phyloP scores from a whole-genome alignment of 1,284 basidiomycete genomes.

The Trichosporon ovoides region DNA sequence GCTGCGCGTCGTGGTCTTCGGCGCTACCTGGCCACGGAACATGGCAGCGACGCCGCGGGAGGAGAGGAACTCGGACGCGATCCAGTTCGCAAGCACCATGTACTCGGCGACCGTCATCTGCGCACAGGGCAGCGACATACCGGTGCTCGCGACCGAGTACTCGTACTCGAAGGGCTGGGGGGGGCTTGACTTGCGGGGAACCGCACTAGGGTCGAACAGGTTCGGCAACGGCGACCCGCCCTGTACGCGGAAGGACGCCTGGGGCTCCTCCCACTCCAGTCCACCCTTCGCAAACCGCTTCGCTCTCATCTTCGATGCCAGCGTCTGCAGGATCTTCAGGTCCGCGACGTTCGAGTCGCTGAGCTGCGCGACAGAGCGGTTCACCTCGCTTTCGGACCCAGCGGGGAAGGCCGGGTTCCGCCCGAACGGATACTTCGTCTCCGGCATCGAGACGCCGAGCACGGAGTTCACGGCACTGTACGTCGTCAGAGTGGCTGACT shows the following conservation, averaged over 20 bases:
- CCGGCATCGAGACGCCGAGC: conserved; percentile 48
- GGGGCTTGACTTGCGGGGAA: not conserved
- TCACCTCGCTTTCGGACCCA: not conserved
- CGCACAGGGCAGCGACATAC: not conserved
- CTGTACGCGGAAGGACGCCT: conserved; percentile 17
- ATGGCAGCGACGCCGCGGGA: conserved; percentile 63
- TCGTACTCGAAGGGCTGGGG: not conserved
- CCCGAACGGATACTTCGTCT: conserved; percentile 31
- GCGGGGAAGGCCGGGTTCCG: not conserved
- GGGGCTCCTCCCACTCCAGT: conserved; percentile 28
- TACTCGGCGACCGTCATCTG: conserved; percentile 64
- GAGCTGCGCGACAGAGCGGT: not conserved
- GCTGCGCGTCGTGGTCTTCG: conserved; percentile 24
- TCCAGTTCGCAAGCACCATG: conserved; percentile 76
- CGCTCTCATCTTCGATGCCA: conserved; percentile 38
- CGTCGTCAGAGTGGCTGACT: conserved; percentile 61
- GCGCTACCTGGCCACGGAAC: conserved; percentile 56
- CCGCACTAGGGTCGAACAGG: conserved; percentile 19
- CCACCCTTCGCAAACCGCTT: conserved; percentile 31
- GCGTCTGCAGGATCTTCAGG: conserved; percentile 47
- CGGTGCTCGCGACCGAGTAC: conserved; percentile 4
- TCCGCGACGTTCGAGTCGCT: conserved; percentile 39
- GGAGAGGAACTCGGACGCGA: conserved; percentile 66
- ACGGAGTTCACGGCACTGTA: conserved; percentile 66
- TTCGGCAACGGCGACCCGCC: conserved; percentile 15